Evolutionary conservation across 2,329 filamentous ascomycete genomes (phyloP), one percentile per base, ranked within the genome.

Genomic region (Curvularia lunata): DNA sequence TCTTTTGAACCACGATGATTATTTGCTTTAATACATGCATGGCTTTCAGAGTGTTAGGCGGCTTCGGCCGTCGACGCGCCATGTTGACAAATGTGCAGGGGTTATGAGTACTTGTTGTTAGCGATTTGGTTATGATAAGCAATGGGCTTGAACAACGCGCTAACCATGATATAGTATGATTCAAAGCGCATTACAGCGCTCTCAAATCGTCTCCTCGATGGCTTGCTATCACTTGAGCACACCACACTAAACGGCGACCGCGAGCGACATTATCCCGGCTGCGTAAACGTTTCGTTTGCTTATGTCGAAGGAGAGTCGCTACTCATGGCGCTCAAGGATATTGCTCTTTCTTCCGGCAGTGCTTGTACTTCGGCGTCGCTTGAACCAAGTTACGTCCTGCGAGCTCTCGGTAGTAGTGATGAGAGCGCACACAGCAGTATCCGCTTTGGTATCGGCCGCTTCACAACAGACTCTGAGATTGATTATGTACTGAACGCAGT

Each of bases 341-440:
- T 99, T 78, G 95, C 95, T 0, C 82, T 99, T 34, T 98, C 94
- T 6, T 99, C 95, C 0, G 95, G 95, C 56, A 97, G 92, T 72
- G 95, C 95, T 5, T 99, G 95, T 80, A 99, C 95, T 2, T 98
- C 94, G 4, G 95, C 95, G 0, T 99, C 95, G 1, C 82, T 99
- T 32, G 95, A 99, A 78, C 95, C 95, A 16, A 96, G 91, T 76
- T 99, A 99, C 77, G 95, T 99, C 46, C 85, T 99, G 28, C 88
- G 95, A 56, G 95, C 95, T 4, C 84, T 99, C 18, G 95, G 95
- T 58, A 98, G 91, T 83, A 97, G 92, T 66, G 95, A 99, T 71
- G 95, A 99, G 81, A 97, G 90, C 69, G 95, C 95, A 8, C 95
- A 99, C 81, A 97, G 92, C 79, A 97, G 92, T 82, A 99, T 99